Percentiles rank a stretch among this genome's conserved stretches.
Conservation (phyloP, 2,329 filamentous ascomycete species). For the Penicillium sp. region DNA sequence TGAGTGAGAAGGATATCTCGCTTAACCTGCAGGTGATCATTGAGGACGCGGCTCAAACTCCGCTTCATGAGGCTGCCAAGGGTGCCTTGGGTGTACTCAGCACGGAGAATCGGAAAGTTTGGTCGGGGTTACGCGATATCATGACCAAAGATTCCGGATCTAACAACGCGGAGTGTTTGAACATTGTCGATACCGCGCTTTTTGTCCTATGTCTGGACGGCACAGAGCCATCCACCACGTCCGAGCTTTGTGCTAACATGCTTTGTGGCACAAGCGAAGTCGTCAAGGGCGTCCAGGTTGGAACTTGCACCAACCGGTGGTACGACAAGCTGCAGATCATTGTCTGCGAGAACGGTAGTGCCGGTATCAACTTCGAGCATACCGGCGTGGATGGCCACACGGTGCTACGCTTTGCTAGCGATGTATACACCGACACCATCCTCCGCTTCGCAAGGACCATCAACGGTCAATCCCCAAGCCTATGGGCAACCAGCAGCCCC, state of each 20-base stretch:
- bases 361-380: conserved; percentile 98
- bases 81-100: conserved; percentile 88
- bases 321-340: conserved; percentile 99
- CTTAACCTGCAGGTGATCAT: conserved; percentile 90
- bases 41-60: conserved; percentile 82
- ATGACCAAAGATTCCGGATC: conserved; percentile 81
- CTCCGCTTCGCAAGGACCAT: conserved; percentile 92
- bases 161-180: conserved; percentile 94
- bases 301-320: conserved; percentile 97
- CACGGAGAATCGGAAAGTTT: conserved; percentile 93
- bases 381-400: conserved; percentile 98
- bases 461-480: conserved; percentile 84
- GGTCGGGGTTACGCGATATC: conserved; percentile 87
- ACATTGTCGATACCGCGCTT: conserved; percentile 89
- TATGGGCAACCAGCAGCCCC: conserved; percentile 88
- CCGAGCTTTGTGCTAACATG: conserved; percentile 96
- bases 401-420: conserved; percentile 90
- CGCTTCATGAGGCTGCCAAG: conserved; percentile 93
- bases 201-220: conserved; percentile 93
- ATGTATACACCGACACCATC: conserved; percentile 96
- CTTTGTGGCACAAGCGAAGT: conserved; percentile 92
- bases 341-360: conserved; percentile 96
- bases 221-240: conserved; percentile 75
- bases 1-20: conserved; percentile 91
- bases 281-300: conserved; percentile 89